Evolutionary conservation across 305 asterid species (phyloP).

Genomic region (Fraxinus nigra): DNA sequence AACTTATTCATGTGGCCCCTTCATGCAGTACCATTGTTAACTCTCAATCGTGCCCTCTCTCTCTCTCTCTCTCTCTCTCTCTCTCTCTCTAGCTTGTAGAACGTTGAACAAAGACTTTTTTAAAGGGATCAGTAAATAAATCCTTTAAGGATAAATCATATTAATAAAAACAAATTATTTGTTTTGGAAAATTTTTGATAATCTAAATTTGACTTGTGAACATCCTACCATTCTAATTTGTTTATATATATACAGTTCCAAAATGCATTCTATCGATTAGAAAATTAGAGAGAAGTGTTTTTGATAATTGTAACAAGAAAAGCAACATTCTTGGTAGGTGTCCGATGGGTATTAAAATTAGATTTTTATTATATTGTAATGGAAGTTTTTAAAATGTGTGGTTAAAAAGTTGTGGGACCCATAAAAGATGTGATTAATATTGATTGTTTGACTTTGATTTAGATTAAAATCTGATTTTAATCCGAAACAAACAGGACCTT

Average conservation of each 20-base stretch:
- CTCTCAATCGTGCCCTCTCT: slow-evolving; percentile 5
- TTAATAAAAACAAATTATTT: neutral
- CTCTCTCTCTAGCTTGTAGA: neutral
- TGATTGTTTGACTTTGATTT: too few relatives aligned
- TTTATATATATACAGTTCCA: neutral
- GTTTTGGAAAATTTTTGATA: neutral
- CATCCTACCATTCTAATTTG: neutral
- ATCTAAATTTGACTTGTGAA: neutral
- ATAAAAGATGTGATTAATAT: too few relatives aligned
- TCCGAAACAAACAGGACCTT: too few relatives aligned
- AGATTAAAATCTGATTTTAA: too few relatives aligned
- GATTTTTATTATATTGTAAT: too few relatives aligned
- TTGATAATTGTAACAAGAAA: too few relatives aligned
- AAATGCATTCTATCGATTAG: neutral
- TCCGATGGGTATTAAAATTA: too few relatives aligned
- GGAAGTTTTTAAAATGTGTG: too few relatives aligned
- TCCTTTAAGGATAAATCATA: slow-evolving; percentile 10
- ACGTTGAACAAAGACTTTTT: slow-evolving; percentile 31
- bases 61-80: neutral
- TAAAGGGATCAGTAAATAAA: slow-evolving; percentile 8
- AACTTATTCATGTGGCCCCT: slow-evolving; percentile 47
- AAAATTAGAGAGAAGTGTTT: neutral
- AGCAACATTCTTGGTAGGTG: too few relatives aligned
- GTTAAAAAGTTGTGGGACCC: too few relatives aligned
- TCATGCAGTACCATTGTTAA: slow-evolving; percentile 33